Base-by-base conservation (phyloP, 331 rosid species). In the Pyrus hybrid region DNA sequence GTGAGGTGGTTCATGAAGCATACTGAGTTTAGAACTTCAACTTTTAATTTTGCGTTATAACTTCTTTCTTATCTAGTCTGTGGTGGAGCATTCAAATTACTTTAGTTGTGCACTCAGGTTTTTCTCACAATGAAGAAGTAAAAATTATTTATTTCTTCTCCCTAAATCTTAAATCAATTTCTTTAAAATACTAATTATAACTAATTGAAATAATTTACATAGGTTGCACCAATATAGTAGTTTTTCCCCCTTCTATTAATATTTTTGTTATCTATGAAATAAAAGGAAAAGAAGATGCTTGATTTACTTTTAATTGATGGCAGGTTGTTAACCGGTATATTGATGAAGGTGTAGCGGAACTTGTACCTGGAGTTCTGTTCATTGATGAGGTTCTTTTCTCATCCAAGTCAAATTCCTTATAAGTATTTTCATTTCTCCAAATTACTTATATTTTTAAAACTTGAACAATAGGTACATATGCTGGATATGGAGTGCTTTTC, bases 401-500 rank as follows among this genome's bases (percentile, higher is more conserved):
- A 18, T 56, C 37, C 1, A 28, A 8, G 51, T 35, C 30, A 41
- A 41, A 4, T 41, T 10, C 45, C 77, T 56, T 30, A 29, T 18
- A 16, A 51, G 13, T 10, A 37, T 35, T 37, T 37, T 10, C 9
- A 10, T 26, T n/a, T 45, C 21, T 14, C 61, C n/a, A 25, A 72
- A 49, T 14, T n/a, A 8, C 64, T 37, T 43, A 21, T 29, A 47
- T 43, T 5, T 68, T 63, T 37, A 43, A 64, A 70, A 83, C 76
- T 45, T 70, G 33, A 74, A 65, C 67, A 73, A 54, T 91, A 94
- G 99, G 99, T 94, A 82, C 97, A 94, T 81, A 94, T 94, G 97
- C 88, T 94, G 81, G 99, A 94, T 74, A 91, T 94, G 99, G 99
- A 94, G 83, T 90, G 99, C 77, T 94, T 94, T 89, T 94, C 99